Base-by-base conservation (phyloP, 108 stramenopile species). In the Nitzschia palea region DNA sequence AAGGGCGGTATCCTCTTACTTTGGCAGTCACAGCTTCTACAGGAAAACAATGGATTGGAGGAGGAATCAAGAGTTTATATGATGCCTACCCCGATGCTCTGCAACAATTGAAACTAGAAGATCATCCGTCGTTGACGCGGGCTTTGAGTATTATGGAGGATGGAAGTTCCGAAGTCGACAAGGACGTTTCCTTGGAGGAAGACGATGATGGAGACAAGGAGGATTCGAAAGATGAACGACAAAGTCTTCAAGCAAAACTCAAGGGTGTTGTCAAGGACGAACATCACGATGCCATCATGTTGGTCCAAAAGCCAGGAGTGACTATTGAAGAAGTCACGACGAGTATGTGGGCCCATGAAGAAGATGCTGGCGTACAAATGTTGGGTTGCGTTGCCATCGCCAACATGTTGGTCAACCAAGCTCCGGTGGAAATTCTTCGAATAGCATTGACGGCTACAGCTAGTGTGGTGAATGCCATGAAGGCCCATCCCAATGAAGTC, bases 21-120 rank as follows among this genome's bases (percentile, higher is more conserved):
- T 55, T 90, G 66, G 91, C 91, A 1, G 80, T 93, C 29, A 66
- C 84, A 51, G 65, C 76, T 53, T 26, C 14, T 26, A 32, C 61
- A n/a, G 82, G 91, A 5, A 93, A 93, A 65, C 87, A 84, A 69
- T 93, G 88, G 88, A 93, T 93, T 76, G 91, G 88, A 15, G 91
- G 91, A 29, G 91, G 91, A 17, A 82, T 89, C 63, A 87, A 89
- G 56, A 74, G 71, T 61, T 56, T 93, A 26, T 83, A 86, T 59
- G 88, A 90, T 32, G 91, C 88, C 12, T 89, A 80, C 74, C 88
- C 88, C 17, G 77, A 77, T 9, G 88, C 88, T 8, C 59, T 93
- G 23, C 68, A 79, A 66, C 80, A 86, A 44, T 70, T 79, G 29
- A 70, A 86, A 65, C 50, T 93, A 43, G 60, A 73, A 10, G 47